Conservation (phyloP, 1,139 yeast species). For the Ashbya aceris region DNA sequence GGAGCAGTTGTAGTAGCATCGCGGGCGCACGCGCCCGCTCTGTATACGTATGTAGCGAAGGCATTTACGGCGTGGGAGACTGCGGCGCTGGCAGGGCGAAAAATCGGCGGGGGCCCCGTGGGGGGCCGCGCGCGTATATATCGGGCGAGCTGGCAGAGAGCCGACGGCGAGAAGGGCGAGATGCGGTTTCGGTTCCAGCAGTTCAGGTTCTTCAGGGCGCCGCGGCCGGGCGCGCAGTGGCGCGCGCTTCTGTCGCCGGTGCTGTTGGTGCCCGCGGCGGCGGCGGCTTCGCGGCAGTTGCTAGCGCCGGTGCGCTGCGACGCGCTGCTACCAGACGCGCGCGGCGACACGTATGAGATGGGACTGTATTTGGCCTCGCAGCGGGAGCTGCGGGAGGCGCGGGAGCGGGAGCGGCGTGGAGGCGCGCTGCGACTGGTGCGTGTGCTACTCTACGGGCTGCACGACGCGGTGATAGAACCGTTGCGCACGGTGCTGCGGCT, state of each 20-base stretch:
- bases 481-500: conserved; percentile 58
- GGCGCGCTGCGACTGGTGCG: conserved; percentile 29
- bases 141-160: too few species aligned
- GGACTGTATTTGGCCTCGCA: conserved; percentile 59
- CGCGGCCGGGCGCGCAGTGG: too few species aligned
- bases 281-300: conserved; percentile 1
- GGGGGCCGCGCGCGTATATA: too few species aligned
- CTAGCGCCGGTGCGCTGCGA: conserved; percentile 11
- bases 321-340: conserved; percentile 34
- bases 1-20: conserved; percentile 49
- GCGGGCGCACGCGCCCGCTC: too few species aligned
- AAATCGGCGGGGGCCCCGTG: too few species aligned
- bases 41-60: too few species aligned
- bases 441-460: conserved; percentile 35
- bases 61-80: too few species aligned
- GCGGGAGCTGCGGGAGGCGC: conserved; percentile 35
- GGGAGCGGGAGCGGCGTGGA: conserved; percentile 1
- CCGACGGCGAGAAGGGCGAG: not conserved
- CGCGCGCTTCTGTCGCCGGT: too few species aligned
- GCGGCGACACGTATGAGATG: conserved; percentile 58
- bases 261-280: not conserved
- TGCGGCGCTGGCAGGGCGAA: too few species aligned
- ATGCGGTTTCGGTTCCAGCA: not conserved
- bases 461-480: conserved; percentile 60
- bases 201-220: too few species aligned